Evolutionary conservation across 164 flowering plant species (phyloP).

Genomic region (Vitis labrusca): DNA sequence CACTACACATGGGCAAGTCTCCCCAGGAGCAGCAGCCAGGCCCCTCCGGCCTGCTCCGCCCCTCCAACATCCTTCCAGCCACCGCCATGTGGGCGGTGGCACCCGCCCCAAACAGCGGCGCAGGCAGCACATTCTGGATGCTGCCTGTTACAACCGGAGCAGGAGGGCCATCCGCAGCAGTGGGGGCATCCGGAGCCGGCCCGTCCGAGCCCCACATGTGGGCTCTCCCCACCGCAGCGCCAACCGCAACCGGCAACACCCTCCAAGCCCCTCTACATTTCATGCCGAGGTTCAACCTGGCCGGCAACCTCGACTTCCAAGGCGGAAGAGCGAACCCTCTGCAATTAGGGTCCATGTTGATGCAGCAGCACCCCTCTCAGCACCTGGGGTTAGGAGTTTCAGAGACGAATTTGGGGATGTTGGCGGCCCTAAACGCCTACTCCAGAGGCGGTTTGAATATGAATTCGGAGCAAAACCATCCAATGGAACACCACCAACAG

Average conservation of each 20-base stretch:
- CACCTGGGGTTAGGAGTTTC: slow-evolving; percentile 61
- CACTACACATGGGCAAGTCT: no score
- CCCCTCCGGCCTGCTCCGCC: slow-evolving; percentile 22
- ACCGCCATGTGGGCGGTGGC: slow-evolving; percentile 75
- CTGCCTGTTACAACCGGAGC: slow-evolving; percentile 45
- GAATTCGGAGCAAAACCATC: slow-evolving; percentile 47
- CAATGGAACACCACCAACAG: slow-evolving; percentile 43
- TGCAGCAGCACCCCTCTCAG: slow-evolving; percentile 57
- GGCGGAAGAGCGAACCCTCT: slow-evolving; percentile 33
- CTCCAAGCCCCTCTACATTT: slow-evolving; percentile 60
- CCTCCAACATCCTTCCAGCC: slow-evolving; percentile 41
- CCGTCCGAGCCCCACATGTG: slow-evolving; percentile 53
- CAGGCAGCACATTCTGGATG: slow-evolving; percentile 68
- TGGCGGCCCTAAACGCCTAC: slow-evolving; percentile 70
- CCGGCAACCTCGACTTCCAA: slow-evolving; percentile 48
- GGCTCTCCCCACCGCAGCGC: slow-evolving; percentile 48
- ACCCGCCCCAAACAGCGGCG: slow-evolving; percentile 46
- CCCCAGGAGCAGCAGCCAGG: slow-evolving; percentile 16
- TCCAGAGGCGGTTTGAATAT: slow-evolving; percentile 45
- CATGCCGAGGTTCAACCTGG: slow-evolving; percentile 58
- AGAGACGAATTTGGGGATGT: slow-evolving; percentile 75
- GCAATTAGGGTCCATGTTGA: slow-evolving; percentile 62
- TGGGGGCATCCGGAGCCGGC: slow-evolving; percentile 21
- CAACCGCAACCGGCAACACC: slow-evolving; percentile 24
- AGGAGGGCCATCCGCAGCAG: slow-evolving; percentile 20